Conservation (phyloP, 2,329 filamentous ascomycete genomes). For the Botrytis paeoniae region DNA sequence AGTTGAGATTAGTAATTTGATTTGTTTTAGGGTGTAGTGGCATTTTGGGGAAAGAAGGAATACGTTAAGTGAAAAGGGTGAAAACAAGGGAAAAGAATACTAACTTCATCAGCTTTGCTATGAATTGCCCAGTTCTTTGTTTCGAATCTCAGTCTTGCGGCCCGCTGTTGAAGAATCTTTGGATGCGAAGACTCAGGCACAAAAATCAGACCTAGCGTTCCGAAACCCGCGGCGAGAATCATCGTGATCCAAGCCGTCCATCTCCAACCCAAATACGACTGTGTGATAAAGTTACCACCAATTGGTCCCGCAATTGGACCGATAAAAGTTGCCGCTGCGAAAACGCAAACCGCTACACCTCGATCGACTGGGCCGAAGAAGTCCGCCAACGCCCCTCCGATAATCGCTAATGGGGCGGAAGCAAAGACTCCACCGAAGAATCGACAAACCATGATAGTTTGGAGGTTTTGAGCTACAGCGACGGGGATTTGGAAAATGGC, state of each 20-base stretch:
- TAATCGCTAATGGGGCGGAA: constrained; percentile 48
- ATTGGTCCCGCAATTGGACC: constrained; percentile 41
- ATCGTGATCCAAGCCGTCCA: constrained; percentile 56
- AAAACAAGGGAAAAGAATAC: constrained; percentile 65
- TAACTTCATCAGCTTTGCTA: constrained; percentile 36
- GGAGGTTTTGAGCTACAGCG: constrained; percentile 50
- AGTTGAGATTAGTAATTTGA: neutral
- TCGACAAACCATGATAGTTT: constrained; percentile 52
- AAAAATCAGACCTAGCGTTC: constrained; percentile 19
- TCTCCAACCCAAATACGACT: constrained; percentile 51
- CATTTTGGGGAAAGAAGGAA: constrained; percentile 66
- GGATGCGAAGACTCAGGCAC: constrained; percentile 13
- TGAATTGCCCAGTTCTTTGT: constrained; percentile 41
- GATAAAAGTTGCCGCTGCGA: constrained; percentile 46
- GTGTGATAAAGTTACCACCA: constrained; percentile 44
- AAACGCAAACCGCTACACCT: constrained; percentile 64
- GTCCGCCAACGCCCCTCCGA: constrained; percentile 60
- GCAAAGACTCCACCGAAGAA: constrained; percentile 54
- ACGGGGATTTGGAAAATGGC: constrained; percentile 54
- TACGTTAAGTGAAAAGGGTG: constrained; percentile 60
- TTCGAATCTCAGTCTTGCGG: constrained; percentile 46
- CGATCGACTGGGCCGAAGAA: constrained; percentile 58
- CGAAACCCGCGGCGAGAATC: constrained; percentile 46
- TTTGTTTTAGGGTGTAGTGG: neutral
- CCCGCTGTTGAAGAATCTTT: constrained; percentile 46